These are phyloP conservation scores for Talaromyces adpressus DNA, from an alignment of 495 filamentous ascomycete species.

Conservation along the genomic window DNA sequence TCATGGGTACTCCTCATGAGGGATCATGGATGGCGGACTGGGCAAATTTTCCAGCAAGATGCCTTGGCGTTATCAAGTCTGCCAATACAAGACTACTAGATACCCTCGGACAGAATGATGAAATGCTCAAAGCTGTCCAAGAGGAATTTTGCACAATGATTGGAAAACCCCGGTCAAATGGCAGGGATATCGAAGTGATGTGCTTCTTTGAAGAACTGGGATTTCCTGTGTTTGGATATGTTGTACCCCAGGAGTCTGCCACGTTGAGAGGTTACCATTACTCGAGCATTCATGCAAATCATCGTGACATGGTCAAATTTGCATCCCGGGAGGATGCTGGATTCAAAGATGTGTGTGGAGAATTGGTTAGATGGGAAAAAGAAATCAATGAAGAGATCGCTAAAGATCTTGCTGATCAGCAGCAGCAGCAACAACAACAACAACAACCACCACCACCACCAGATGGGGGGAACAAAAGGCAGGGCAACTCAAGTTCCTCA, in stretches of 20 bases:
- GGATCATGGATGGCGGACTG: conserved; percentile 28
- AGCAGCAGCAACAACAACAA: no score
- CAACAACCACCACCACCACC: no score
- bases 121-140: conserved; percentile 17
- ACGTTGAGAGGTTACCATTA: conserved; percentile 15
- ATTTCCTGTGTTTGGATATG: no score
- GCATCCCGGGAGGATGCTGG: conserved; percentile 21
- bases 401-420: no score
- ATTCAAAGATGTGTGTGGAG: no score
- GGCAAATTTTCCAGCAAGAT: conserved; percentile 18
- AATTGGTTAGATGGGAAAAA: no score
- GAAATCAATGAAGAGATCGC: no score
- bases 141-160: conserved; percentile 14
- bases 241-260: no score
- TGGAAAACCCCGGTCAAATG: conserved; percentile 5
- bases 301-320: conserved; percentile 35
- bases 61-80: conserved; percentile 15
- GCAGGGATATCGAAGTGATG: conserved; percentile 13
- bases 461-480: no score
- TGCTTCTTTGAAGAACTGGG: conserved; percentile 23
- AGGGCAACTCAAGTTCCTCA: no score
- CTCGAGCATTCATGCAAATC: conserved; percentile 29
- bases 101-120: conserved; percentile 12
- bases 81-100: conserved; percentile 14
- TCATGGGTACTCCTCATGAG: conserved; percentile 35